A percentile compares a stretch with the other conserved stretches of the same genome.
phyloP scores from a whole-genome alignment of 768 basidiomycete genomes.

The Collybia sp. region DNA sequence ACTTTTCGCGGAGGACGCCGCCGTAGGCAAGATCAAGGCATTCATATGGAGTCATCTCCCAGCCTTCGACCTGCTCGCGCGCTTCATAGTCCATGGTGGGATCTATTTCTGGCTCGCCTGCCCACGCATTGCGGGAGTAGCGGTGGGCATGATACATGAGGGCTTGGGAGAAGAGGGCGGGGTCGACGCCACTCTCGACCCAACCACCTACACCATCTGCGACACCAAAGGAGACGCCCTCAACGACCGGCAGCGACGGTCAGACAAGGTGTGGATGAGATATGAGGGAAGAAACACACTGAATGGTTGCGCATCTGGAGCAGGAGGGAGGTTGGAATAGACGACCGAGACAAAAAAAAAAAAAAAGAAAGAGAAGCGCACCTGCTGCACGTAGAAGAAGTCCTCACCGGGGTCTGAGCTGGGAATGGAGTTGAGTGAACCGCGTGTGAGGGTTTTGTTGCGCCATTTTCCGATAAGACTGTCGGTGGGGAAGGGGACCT shows the following conservation, averaged over 20 bases:
- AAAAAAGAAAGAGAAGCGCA: conserved; percentile 32
- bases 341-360: not conserved
- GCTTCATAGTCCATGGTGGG: conserved; percentile 72
- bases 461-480: conserved; percentile 66
- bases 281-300: conserved; percentile 43
- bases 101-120: conserved; percentile 80
- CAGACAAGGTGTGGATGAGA: conserved; percentile 25
- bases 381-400: conserved; percentile 63
- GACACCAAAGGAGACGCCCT: conserved; percentile 80
- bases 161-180: conserved; percentile 85
- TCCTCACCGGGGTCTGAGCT: conserved; percentile 42
- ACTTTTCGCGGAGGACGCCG: conserved; percentile 63
- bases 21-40: conserved; percentile 71
- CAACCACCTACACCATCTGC: conserved; percentile 96
- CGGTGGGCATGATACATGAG: conserved; percentile 84
- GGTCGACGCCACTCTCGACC: conserved; percentile 80
- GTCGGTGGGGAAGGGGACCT: conserved; percentile 52
- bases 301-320: conserved; percentile 72
- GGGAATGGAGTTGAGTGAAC: conserved; percentile 16
- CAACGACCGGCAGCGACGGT: conserved; percentile 4
- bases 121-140: conserved; percentile 70
- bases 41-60: conserved; percentile 69
- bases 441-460: conserved; percentile 52
- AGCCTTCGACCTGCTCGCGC: conserved; percentile 63
- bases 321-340: conserved; percentile 2